Conservation (phyloP, 768 basidiomycete genomes). For the Trametes meyenii region DNA sequence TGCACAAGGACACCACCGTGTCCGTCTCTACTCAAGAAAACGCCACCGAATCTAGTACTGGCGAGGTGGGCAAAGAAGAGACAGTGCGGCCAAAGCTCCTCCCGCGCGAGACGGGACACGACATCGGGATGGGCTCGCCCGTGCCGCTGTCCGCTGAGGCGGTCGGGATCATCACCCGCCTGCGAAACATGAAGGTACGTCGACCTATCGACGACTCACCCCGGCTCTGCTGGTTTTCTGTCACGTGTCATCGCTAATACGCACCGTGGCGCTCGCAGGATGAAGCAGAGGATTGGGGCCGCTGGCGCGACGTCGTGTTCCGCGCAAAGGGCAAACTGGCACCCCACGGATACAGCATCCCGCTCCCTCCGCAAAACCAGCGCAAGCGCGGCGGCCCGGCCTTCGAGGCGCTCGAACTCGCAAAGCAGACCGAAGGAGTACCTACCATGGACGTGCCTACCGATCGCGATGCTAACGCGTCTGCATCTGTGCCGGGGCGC, state of each 20-base stretch:
- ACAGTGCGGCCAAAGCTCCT: slow-evolving; percentile 47
- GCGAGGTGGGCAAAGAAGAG: background rate
- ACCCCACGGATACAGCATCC: slow-evolving; percentile 44
- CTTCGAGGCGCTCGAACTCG: background rate
- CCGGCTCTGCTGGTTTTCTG: slow-evolving; percentile 1
- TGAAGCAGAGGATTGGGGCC: slow-evolving; percentile 85
- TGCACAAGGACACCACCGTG: background rate
- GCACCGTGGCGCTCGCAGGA: slow-evolving; percentile 52
- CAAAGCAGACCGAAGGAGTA: background rate
- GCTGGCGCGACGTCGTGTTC: slow-evolving; percentile 86
- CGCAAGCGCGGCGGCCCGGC: slow-evolving; percentile 60
- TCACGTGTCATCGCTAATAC: background rate
- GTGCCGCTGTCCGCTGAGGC: slow-evolving; percentile 78
- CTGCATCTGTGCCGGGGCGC: background rate
- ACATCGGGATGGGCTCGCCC: slow-evolving; percentile 87
- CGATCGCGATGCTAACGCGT: background rate
- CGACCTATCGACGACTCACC: background rate
- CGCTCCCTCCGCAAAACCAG: slow-evolving; percentile 62
- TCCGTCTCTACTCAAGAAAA: background rate
- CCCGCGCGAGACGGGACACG: slow-evolving; percentile 83
- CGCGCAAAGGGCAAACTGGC: slow-evolving; percentile 65
- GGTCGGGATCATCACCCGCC: slow-evolving; percentile 71
- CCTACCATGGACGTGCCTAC: background rate
- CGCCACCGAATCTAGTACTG: background rate
- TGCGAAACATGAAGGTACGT: slow-evolving; percentile 82